phyloP scores from a whole-genome alignment of 768 basidiomycete species.

The Chlorophyllum brunneum region DNA sequence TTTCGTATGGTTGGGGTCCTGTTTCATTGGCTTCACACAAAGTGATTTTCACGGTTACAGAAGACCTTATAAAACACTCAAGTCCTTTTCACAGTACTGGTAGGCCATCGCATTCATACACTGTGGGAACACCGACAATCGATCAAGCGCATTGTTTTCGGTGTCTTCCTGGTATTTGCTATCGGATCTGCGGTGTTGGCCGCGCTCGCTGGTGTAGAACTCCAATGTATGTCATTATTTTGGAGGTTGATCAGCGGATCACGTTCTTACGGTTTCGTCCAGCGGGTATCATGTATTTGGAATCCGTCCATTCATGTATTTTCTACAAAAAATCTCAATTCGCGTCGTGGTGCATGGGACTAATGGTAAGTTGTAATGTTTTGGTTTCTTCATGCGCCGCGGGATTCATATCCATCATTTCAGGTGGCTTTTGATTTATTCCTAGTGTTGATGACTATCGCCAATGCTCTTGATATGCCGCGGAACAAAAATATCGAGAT shows the following conservation, averaged over 20 bases:
- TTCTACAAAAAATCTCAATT: not conserved
- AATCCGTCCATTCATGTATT: not conserved
- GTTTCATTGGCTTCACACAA: not conserved
- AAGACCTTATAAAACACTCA: not conserved
- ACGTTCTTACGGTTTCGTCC: not conserved
- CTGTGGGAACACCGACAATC: slow-evolving; percentile 5
- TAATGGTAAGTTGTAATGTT: not conserved
- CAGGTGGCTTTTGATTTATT: slow-evolving; percentile 6
- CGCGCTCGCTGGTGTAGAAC: not conserved
- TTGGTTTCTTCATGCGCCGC: not conserved
- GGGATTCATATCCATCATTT: too few species aligned
- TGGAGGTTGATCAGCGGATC: too few species aligned
- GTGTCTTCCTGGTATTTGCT: not conserved
- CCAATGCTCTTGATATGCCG: slow-evolving; percentile 6
- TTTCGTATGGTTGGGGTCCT: not conserved
- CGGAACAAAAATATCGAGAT: slow-evolving; percentile 3
- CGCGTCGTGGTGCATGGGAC: not conserved
- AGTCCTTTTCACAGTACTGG: not conserved
- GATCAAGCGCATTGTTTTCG: not conserved
- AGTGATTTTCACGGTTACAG: not conserved
- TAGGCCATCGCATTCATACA: slow-evolving; percentile 1
- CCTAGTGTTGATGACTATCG: not conserved
- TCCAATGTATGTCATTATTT: not conserved
- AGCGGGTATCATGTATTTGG: not conserved
- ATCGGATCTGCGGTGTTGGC: not conserved